Evolutionary conservation across 306 rosid genomes (phyloP).

Genomic region (Cicer pinnatifidum): DNA sequence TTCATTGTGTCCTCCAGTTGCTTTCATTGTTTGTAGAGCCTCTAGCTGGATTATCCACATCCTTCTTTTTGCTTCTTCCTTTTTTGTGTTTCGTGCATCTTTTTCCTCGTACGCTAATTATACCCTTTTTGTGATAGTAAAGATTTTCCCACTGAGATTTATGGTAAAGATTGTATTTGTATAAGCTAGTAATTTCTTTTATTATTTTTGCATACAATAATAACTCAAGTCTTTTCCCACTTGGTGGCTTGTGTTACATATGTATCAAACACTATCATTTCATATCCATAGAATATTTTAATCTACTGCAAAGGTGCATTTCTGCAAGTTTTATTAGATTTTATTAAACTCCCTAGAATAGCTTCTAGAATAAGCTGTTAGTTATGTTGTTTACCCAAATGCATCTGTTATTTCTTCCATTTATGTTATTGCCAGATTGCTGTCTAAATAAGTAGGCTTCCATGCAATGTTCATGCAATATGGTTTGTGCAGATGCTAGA

Average conservation of each 20-base stretch:
- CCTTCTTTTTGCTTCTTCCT: background rate
- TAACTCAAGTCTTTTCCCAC: background rate
- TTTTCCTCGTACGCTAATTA: too few relatives aligned
- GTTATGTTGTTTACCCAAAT: background rate
- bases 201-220: too few relatives aligned
- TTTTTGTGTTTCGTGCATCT: too few relatives aligned
- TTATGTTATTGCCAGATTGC: conserved; percentile 36
- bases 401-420: conserved; percentile 14
- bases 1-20: background rate
- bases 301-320: background rate
- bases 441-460: conserved; percentile 35
- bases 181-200: too few relatives aligned
- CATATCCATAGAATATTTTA: background rate
- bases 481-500: conserved; percentile 69
- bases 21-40: background rate
- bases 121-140: too few relatives aligned
- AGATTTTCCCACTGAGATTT: too few relatives aligned
- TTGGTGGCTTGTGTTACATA: background rate
- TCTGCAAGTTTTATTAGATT: background rate
- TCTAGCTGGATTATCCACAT: conserved; percentile 17
- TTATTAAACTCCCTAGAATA: background rate
- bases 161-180: too few relatives aligned
- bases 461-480: conserved; percentile 31
- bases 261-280: background rate
- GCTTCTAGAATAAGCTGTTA: background rate